Evolutionary conservation across 2,329 filamentous ascomycete genomes (phyloP), one percentile per base, ranked within the genome.

Genomic region (Fusarium equiseti): DNA sequence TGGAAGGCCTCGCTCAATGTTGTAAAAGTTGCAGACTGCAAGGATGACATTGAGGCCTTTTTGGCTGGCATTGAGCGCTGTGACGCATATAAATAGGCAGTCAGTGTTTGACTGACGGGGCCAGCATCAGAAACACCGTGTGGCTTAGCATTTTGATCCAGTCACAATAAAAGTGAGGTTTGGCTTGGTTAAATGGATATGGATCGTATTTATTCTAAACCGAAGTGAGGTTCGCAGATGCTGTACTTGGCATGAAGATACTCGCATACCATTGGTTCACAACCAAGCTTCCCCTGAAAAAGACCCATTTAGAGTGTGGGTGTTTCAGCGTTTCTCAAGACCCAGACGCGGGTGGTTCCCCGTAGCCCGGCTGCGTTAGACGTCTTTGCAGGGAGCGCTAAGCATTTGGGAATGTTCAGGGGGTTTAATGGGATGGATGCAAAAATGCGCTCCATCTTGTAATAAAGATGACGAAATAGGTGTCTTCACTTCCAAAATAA

Each of bases 351-450:
- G 64, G 24, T 43, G 64, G 44, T 56, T 71, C 64, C 68, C 64
- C 35, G 35, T 38, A 38, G 35, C 35, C 35, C 68, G 68, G 64
- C 32, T 57, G 64, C 49, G 51, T 72, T 69, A 69, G 68, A 70
- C 53, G 40, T 22, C 49, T 45, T 45, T 70, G 43, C 48, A 63
- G 57, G 57, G 62, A 71, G 46, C 64, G 52, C 68, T 71, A 69
- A 66, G 60, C 54, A 65, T 60, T 45, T 43, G 42, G 59, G 32
- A 52, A 42, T 52, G 55, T 59, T 46, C 68, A 71, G 64, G 68
- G 68, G 63, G 43, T 71, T 71, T 71, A 71, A 71, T 71, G 68
- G 68, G 59, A 55, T 54, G 16, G 50, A 53, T 29, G n/a, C 10
- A 42, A 27, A 24, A 52, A 52, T 18, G 45, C 22, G 56, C 42